Percentiles rank a stretch among this genome's conserved stretches.
These are phyloP conservation scores for Zygosaccharomyces rouxii DNA, from an alignment of 805 yeast genomes.

Conservation along the genomic window DNA sequence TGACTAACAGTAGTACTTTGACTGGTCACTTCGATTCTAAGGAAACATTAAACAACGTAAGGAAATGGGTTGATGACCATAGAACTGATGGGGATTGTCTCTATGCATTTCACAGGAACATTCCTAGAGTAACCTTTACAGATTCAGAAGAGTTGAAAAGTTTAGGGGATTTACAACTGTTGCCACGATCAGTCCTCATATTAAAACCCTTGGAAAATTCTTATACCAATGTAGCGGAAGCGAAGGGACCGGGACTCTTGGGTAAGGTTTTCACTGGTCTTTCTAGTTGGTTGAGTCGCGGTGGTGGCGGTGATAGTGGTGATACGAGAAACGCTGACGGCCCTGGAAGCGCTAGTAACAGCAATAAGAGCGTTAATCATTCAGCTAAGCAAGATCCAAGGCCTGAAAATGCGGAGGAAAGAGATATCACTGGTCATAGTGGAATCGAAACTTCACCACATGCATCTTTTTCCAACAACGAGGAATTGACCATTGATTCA, in stretches of 20 bases:
- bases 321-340: background rate
- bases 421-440: constrained; percentile 7
- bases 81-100: constrained; percentile 47
- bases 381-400: background rate
- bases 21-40: constrained; percentile 45
- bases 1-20: constrained; percentile 62
- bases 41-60: constrained; percentile 51
- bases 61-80: constrained; percentile 54
- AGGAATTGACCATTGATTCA: constrained; percentile 10
- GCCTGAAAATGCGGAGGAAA: constrained; percentile 1
- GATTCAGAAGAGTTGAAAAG: constrained; percentile 56
- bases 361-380: background rate
- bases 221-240: constrained; percentile 26
- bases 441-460: constrained; percentile 6
- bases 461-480: constrained; percentile 1
- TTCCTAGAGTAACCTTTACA: constrained; percentile 61
- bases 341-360: background rate
- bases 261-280: constrained; percentile 35
- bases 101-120: constrained; percentile 44
- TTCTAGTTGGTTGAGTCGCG: constrained; percentile 34
- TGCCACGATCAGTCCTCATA: constrained; percentile 71
- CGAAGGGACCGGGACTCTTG: constrained; percentile 30
- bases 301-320: constrained; percentile 15
- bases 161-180: constrained; percentile 51
- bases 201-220: constrained; percentile 53